phyloP scores from a whole-genome alignment of 139 green algal species.

The Coccomyxa sp. region DNA sequence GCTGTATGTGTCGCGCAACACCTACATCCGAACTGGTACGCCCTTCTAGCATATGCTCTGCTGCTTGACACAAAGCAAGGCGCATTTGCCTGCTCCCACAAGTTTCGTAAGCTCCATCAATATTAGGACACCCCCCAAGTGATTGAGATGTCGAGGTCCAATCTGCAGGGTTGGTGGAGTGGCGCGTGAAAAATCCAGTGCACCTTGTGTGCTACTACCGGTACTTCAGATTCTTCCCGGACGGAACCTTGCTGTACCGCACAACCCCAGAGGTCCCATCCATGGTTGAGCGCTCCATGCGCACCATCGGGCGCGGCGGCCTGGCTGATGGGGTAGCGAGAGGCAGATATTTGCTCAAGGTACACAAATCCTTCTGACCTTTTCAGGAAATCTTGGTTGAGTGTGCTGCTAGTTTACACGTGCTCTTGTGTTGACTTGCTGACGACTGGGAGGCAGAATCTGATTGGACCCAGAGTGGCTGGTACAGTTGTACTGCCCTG shows the following conservation, averaged over 20 bases:
- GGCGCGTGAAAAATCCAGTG: constrained; percentile 46
- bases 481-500: background rate
- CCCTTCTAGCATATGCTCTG: no score
- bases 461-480: background rate
- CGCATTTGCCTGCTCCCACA: background rate
- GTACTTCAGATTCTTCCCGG: constrained; percentile 57
- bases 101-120: no score
- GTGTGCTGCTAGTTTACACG: background rate
- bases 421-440: background rate
- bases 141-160: no score
- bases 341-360: background rate
- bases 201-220: constrained; percentile 49
- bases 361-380: background rate
- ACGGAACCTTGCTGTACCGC: constrained; percentile 73
- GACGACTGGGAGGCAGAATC: background rate
- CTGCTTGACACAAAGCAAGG: background rate
- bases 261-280: constrained; percentile 41
- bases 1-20: constrained; percentile 75
- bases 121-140: no score
- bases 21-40: constrained; percentile 65
- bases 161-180: constrained; percentile 31
- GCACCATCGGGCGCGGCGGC: background rate
- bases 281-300: constrained; percentile 50
- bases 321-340: background rate
- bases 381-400: background rate